These are phyloP conservation scores for Microdochium bolleyi DNA, from an alignment of 2,329 filamentous ascomycete genomes.

Conservation along the genomic window DNA sequence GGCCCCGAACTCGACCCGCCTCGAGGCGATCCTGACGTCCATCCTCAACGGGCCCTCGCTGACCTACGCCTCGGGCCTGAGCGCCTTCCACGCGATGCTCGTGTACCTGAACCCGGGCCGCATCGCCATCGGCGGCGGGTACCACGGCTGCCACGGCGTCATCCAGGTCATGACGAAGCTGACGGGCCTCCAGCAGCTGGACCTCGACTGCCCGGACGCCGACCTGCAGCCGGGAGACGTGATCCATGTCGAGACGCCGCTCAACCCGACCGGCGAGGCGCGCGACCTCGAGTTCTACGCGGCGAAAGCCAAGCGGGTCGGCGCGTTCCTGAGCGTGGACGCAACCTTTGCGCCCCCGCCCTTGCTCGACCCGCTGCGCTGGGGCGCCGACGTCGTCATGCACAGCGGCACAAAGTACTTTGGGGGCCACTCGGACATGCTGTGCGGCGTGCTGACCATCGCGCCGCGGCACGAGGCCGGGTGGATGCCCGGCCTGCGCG, in stretches of 20 bases:
- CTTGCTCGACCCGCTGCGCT: slow-evolving; percentile 74
- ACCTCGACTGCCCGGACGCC: slow-evolving; percentile 59
- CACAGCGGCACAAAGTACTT: slow-evolving; percentile 95
- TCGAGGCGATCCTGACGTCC: slow-evolving; percentile 73
- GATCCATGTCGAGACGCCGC: slow-evolving; percentile 84
- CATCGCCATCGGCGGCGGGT: slow-evolving; percentile 76
- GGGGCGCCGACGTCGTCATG: slow-evolving; percentile 81
- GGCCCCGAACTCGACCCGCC: slow-evolving; percentile 72
- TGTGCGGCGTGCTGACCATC: slow-evolving; percentile 76
- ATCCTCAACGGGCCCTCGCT: slow-evolving; percentile 63
- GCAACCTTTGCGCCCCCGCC: slow-evolving; percentile 89
- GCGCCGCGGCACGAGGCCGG: slow-evolving; percentile 36
- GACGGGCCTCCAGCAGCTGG: slow-evolving; percentile 64
- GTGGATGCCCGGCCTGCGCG: slow-evolving; percentile 54
- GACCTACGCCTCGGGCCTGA: slow-evolving; percentile 77
- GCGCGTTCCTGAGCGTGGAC: slow-evolving; percentile 77
- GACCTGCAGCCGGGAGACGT: slow-evolving; percentile 71
- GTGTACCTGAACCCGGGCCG: slow-evolving; percentile 76
- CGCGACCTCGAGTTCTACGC: slow-evolving; percentile 67
- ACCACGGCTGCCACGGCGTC: slow-evolving; percentile 91
- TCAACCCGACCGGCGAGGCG: slow-evolving; percentile 84
- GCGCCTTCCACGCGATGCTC: slow-evolving; percentile 81
- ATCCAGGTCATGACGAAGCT: slow-evolving; percentile 67
- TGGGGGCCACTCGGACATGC: slow-evolving; percentile 88
- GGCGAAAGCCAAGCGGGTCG: slow-evolving; percentile 59